Percentiles rank a stretch among this genome's conserved stretches.
Evolutionary conservation across 805 yeast genomes (phyloP).

Genomic region (Candida nonsorbophila): DNA sequence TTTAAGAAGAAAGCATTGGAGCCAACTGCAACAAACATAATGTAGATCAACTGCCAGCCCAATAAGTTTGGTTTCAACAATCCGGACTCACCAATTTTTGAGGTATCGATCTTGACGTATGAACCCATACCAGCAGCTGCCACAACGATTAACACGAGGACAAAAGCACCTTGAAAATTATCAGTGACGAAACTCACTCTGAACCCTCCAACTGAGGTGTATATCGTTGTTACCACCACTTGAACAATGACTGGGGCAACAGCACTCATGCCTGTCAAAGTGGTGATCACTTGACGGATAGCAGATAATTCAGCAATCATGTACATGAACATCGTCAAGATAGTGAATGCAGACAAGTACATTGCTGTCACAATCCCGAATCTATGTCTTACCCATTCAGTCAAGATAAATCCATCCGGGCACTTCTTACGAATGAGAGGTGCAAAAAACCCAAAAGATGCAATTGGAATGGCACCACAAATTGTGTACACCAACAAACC

Average conservation of each 20-base stretch:
- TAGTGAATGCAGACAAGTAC: constrained; percentile 74
- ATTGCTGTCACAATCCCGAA: constrained; percentile 70
- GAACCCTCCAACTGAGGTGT: constrained; percentile 87
- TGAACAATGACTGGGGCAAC: constrained; percentile 79
- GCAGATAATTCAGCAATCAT: constrained; percentile 87
- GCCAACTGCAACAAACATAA: constrained; percentile 77
- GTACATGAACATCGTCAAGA: constrained; percentile 77
- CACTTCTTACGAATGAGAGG: constrained; percentile 73
- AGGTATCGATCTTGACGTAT: constrained; percentile 57
- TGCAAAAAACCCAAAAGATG: constrained; percentile 77
- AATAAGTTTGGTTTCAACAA: constrained; percentile 60
- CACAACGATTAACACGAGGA: constrained; percentile 59
- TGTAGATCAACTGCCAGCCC: constrained; percentile 88
- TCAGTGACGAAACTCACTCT: constrained; percentile 85
- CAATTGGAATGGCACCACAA: constrained; percentile 78
- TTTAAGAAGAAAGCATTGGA: constrained; percentile 88
- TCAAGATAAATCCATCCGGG: constrained; percentile 86
- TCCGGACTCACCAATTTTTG: constrained; percentile 60
- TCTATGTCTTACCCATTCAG: constrained; percentile 90
- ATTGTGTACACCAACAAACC: constrained; percentile 79
- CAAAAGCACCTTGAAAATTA: constrained; percentile 74
- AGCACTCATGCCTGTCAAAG: constrained; percentile 74
- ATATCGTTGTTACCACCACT: constrained; percentile 80
- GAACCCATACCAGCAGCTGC: constrained; percentile 78
- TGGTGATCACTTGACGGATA: constrained; percentile 66